Evolutionary conservation across 169 alveolate species (phyloP).

Genomic region (Plasmodium malariae): DNA sequence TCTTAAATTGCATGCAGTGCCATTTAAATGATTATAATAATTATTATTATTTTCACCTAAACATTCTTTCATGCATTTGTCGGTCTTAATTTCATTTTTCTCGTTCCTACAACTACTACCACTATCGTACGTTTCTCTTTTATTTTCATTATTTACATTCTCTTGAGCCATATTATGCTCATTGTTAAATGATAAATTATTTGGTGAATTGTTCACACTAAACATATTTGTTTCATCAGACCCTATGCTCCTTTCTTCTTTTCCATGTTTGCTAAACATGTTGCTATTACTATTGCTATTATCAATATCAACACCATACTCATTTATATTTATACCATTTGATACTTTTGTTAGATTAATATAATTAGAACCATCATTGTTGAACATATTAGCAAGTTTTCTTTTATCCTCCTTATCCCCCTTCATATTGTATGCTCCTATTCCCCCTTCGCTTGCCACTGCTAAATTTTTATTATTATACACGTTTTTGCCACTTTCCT

Average conservation of each 20-base stretch:
- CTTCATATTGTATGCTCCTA: too few species aligned
- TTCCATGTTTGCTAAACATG: conserved; percentile 10
- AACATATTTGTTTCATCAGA: conserved; percentile 57
- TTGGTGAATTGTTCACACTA: conserved; percentile 25
- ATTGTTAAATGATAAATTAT: background rate
- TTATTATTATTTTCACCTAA: background rate
- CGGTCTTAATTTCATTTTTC: background rate
- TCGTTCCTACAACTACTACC: background rate
- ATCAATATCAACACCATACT: background rate
- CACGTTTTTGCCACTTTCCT: too few species aligned
- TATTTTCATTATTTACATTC: background rate
- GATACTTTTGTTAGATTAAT: background rate
- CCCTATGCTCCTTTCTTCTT: conserved; percentile 53
- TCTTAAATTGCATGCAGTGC: background rate
- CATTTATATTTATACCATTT: background rate
- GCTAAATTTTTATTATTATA: too few species aligned
- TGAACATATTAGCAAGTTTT: background rate
- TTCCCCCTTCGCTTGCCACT: too few species aligned
- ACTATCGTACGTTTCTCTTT: background rate
- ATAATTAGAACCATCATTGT: background rate
- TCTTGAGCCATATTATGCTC: background rate
- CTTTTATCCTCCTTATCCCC: background rate
- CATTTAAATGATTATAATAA: background rate
- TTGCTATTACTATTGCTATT: background rate
- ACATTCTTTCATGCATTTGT: background rate